phyloP scores from a whole-genome alignment of 1,284 basidiomycete species.

The Lentinula novae-zelandiae region DNA sequence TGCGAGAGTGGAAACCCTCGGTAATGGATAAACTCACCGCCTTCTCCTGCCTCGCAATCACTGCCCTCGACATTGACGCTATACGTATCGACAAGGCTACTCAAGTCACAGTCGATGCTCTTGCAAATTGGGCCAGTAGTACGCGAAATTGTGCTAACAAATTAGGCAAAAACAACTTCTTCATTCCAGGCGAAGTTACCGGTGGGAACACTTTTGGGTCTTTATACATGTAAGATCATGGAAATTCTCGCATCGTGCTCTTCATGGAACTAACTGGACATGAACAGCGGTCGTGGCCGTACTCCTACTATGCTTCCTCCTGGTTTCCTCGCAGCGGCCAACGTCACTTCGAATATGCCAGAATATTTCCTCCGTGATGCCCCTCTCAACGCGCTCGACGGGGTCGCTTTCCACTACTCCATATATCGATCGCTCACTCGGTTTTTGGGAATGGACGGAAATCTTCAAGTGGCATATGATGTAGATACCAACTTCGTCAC shows the following conservation, averaged over 20 bases:
- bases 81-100: conserved; percentile 94
- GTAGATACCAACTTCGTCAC: conserved; percentile 76
- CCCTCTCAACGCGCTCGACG: conserved; percentile 64
- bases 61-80: conserved; percentile 84
- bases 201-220: conserved; percentile 89
- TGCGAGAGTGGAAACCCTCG: conserved; percentile 69
- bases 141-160: conserved; percentile 71
- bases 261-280: not conserved
- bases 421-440: conserved; percentile 80
- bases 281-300: conserved; percentile 77
- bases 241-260: not conserved
- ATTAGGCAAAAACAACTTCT: conserved; percentile 81
- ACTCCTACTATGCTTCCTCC: conserved; percentile 67
- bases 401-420: conserved; percentile 88
- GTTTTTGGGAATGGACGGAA: conserved; percentile 92
- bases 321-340: conserved; percentile 63
- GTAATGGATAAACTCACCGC: conserved; percentile 56
- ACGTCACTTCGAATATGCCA: conserved; percentile 51
- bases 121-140: conserved; percentile 70
- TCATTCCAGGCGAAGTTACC: conserved; percentile 90
- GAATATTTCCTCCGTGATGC: conserved; percentile 79
- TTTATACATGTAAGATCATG: conserved; percentile 68
- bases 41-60: conserved; percentile 83
- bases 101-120: conserved; percentile 80
- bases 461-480: conserved; percentile 84